phyloP scores from a whole-genome alignment of 331 rosid genomes.

The Ulmus americana region DNA sequence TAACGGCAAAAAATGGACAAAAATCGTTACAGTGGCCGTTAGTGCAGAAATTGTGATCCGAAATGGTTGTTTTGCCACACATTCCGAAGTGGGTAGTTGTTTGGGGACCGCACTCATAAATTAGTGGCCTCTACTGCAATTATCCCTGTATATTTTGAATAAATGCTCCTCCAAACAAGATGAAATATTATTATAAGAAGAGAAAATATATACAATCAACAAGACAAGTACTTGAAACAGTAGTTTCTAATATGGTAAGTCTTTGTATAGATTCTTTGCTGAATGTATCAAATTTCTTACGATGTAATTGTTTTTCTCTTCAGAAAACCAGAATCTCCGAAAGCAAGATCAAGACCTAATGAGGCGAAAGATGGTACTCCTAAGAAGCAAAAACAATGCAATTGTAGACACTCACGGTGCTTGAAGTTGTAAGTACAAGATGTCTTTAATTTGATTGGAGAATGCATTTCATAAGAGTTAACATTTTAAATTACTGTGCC shows the following conservation, averaged over 20 bases:
- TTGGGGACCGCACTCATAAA: no score
- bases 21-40: no score
- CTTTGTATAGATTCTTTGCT: constrained; percentile 18
- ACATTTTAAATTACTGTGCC: neutral
- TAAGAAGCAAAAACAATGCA: constrained; percentile 94
- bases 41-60: no score
- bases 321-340: constrained; percentile 95
- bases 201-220: no score
- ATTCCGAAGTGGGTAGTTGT: no score
- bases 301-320: constrained; percentile 23
- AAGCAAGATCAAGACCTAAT: constrained; percentile 64
- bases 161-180: no score
- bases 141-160: no score
- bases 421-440: constrained; percentile 75
- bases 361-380: constrained; percentile 85
- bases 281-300: constrained; percentile 16
- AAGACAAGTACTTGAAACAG: no score
- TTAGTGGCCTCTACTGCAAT: no score
- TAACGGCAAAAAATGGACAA: no score
- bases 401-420: constrained; percentile 92
- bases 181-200: no score
- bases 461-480: constrained; percentile 4
- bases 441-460: constrained; percentile 12
- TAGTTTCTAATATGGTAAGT: neutral
- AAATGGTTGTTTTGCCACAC: no score